These are phyloP conservation scores for Ophiostoma piceae DNA, from an alignment of 2,329 filamentous ascomycete species.

Conservation along the genomic window DNA sequence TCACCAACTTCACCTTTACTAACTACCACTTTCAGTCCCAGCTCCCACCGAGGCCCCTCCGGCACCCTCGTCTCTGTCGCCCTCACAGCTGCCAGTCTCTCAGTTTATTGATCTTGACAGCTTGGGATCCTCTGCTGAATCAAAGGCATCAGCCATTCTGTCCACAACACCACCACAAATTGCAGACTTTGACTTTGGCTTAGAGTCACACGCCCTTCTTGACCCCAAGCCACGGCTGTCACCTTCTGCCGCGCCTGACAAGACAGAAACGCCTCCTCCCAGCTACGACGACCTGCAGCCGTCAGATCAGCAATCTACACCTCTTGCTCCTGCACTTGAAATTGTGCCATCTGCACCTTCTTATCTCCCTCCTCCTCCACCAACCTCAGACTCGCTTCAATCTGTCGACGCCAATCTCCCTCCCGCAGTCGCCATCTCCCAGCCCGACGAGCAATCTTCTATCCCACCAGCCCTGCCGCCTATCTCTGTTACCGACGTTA, in stretches of 20 bases:
- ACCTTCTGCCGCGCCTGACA: constrained; percentile 1
- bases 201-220: background rate
- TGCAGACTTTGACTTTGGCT: background rate
- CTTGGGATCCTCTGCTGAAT: background rate
- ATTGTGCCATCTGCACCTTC: background rate
- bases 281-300: constrained; percentile 17
- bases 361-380: background rate
- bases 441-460: background rate
- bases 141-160: background rate
- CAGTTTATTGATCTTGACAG: constrained; percentile 3
- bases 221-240: constrained; percentile 3
- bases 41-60: constrained; percentile 2
- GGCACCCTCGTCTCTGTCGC: too few relatives aligned
- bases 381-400: background rate
- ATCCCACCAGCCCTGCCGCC: background rate
- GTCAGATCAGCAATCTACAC: constrained; percentile 9
- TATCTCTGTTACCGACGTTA: background rate
- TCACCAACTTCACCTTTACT: background rate
- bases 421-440: background rate
- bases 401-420: background rate
- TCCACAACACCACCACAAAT: background rate
- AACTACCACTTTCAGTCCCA: constrained; percentile 1
- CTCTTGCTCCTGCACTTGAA: background rate
- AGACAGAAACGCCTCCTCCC: constrained; percentile 19
- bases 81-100: background rate